Base-by-base conservation (phyloP, 805 yeast species). In the Ogataea pilisensis region DNA sequence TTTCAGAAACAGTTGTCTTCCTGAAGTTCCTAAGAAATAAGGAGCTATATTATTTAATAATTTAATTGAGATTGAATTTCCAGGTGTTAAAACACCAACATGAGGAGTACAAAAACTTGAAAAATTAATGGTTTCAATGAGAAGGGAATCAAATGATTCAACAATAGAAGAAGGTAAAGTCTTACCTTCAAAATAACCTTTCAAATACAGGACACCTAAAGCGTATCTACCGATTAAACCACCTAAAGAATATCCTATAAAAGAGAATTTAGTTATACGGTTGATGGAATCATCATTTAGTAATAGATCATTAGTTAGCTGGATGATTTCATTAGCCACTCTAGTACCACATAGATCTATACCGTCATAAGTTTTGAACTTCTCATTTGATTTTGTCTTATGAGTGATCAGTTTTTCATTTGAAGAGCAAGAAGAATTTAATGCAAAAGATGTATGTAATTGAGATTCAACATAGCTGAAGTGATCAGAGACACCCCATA, bases 161-260 rank as follows among this genome's bases (percentile, higher is more conserved):
- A n/a, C n/a, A n/a, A n/a, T n/a, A n/a, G n/a, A n/a, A 8, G 11
- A 24, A 8, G 26, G 26, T 24, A 24, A 8, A 12, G 8, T 27
- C 5, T 27, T 27, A 11, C 13, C 29, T 17, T 73, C 69, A 58
- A 81, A 84, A 43, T 69, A 67, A 4, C 72, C 73, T 49, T 72
- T 70, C 27, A 70, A 69, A 48, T 77, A 67, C 48, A 80, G 66
- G 34, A 83, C 69, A 2, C 97, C 97, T 31, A 89, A 71, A 12
- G 90, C 83, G 58, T 85, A 89, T 38, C 97, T 68, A 0, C 88
- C 73, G 35, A 91, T 79, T 17, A 90, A 62, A 0, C 97, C 97
- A 25, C 97, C 96, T 45, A 90, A 66, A 0, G 96, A 89, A 58
- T 89, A 90, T 1, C 97, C 96, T 5, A 86, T 70, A 30, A 89